These are phyloP conservation scores for Polyplosphaeria fusca DNA, from an alignment of 495 filamentous ascomycete species.

Conservation along the genomic window DNA sequence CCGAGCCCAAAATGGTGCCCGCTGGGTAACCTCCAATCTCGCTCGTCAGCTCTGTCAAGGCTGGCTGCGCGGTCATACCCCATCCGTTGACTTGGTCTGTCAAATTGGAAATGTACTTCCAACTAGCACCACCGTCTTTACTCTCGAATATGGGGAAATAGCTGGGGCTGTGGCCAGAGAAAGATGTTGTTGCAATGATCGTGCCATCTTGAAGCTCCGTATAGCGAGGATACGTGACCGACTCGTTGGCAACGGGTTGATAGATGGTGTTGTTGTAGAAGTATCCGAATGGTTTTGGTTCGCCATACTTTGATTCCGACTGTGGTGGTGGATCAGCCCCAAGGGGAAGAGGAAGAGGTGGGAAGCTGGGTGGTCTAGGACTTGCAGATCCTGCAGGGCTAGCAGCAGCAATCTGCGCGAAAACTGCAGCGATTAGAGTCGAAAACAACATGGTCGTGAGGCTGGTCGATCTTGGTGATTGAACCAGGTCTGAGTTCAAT, in stretches of 20 bases:
- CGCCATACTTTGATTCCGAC: no score
- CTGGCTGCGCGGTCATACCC: conserved; percentile 13
- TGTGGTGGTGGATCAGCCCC: no score
- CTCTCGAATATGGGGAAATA: conserved; percentile 13
- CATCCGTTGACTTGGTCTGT: background rate
- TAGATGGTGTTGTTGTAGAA: conserved; percentile 26
- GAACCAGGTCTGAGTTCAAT: no score
- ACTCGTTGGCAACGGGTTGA: conserved; percentile 2
- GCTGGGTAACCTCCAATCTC: conserved; percentile 13
- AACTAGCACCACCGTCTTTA: conserved; percentile 12
- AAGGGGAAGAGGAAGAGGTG: no score
- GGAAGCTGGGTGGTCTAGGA: no score
- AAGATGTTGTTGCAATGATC: conserved; percentile 11
- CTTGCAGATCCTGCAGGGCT: no score
- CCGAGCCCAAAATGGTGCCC: conserved; percentile 11
- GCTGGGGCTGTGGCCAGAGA: background rate
- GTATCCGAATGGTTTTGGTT: no score
- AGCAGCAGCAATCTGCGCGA: no score
- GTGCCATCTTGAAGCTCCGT: conserved; percentile 7
- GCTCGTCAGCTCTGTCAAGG: conserved; percentile 14
- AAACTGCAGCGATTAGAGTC: no score
- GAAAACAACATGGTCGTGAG: no score
- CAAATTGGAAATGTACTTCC: conserved; percentile 12
- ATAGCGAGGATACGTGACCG: conserved; percentile 10
- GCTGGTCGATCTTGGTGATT: no score